Conservation (phyloP, 192 early-diverging fungal genomes). For the Coemansia furcata region DNA sequence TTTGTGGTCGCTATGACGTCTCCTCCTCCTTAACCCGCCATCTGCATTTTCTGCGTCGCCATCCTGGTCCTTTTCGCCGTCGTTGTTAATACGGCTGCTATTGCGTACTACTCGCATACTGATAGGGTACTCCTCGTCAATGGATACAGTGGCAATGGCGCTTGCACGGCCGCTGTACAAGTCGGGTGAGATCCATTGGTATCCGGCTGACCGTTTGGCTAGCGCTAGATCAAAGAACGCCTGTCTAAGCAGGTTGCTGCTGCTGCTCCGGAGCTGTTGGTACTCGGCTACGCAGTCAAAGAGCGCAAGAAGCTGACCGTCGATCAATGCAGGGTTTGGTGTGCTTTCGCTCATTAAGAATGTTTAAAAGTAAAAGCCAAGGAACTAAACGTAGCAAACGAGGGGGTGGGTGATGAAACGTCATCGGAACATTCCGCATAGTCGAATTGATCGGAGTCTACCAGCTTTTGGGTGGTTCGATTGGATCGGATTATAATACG, state of each 20-base stretch:
- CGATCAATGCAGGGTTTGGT: background rate
- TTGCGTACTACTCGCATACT: background rate
- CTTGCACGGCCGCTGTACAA: slow-evolving; percentile 31
- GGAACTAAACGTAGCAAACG: background rate
- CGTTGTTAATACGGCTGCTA: background rate
- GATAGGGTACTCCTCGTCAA: background rate
- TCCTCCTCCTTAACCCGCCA: background rate
- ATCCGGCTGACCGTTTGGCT: slow-evolving; percentile 43
- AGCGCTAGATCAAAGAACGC: slow-evolving; percentile 39
- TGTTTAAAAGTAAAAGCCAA: background rate
- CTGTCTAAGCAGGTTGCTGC: slow-evolving; percentile 11
- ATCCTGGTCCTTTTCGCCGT: background rate
- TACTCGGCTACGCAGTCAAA: slow-evolving; percentile 34
- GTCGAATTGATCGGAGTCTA: background rate
- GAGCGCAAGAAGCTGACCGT: slow-evolving; percentile 18
- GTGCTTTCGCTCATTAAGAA: background rate
- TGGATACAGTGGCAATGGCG: slow-evolving; percentile 26
- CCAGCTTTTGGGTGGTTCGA: background rate
- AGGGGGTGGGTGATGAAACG: background rate
- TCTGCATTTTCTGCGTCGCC: background rate
- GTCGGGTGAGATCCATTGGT: slow-evolving; percentile 47
- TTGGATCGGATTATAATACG: background rate
- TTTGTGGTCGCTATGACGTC: background rate
- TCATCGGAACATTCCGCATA: background rate
- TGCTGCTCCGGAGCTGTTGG: slow-evolving; percentile 13